These are phyloP conservation scores for Strobilomyces dryophilus DNA, from an alignment of 768 basidiomycete species.

Conservation along the genomic window DNA sequence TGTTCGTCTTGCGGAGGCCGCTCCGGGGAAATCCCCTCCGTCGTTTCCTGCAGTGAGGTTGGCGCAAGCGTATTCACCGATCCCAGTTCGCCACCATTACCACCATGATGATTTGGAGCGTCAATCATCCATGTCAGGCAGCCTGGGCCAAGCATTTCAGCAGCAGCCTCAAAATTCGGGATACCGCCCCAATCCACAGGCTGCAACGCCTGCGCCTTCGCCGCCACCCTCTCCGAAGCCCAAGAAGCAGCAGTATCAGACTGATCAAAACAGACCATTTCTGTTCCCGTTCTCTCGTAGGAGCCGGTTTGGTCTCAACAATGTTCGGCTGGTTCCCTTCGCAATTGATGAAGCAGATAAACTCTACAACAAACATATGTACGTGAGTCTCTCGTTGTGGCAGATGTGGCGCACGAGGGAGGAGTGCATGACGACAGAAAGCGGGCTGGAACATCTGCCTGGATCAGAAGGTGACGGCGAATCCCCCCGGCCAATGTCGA, in stretches of 20 bases:
- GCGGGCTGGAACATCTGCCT: conserved; percentile 80
- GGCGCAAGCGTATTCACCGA: conserved; percentile 88
- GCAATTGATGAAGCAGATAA: conserved; percentile 95
- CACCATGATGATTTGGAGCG: conserved; percentile 76
- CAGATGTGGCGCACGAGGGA: conserved; percentile 97
- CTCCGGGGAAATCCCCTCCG: conserved; percentile 27
- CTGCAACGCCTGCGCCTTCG: conserved; percentile 87
- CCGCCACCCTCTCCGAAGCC: conserved; percentile 84
- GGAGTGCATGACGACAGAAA: conserved; percentile 92
- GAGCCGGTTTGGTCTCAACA: conserved; percentile 44
- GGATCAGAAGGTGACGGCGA: conserved; percentile 58
- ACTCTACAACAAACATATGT: conserved; percentile 86
- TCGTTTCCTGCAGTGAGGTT: conserved; percentile 56
- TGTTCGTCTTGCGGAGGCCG: conserved; percentile 25
- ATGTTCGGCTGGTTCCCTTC: conserved; percentile 79
- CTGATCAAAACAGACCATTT: conserved; percentile 91
- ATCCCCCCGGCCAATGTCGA: conserved; percentile 43
- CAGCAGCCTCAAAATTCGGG: conserved; percentile 28
- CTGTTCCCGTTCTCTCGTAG: conserved; percentile 89
- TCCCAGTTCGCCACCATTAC: conserved; percentile 92
- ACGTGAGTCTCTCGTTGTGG: conserved; percentile 79
- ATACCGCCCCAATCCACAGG: conserved; percentile 49
- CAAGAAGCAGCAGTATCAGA: conserved; percentile 98
- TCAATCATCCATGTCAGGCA: conserved; percentile 38
- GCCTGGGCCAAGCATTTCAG: conserved; percentile 33